These are phyloP conservation scores for Phanerodontia chrysosporium DNA, from an alignment of 768 basidiomycete species.

Conservation along the genomic window DNA sequence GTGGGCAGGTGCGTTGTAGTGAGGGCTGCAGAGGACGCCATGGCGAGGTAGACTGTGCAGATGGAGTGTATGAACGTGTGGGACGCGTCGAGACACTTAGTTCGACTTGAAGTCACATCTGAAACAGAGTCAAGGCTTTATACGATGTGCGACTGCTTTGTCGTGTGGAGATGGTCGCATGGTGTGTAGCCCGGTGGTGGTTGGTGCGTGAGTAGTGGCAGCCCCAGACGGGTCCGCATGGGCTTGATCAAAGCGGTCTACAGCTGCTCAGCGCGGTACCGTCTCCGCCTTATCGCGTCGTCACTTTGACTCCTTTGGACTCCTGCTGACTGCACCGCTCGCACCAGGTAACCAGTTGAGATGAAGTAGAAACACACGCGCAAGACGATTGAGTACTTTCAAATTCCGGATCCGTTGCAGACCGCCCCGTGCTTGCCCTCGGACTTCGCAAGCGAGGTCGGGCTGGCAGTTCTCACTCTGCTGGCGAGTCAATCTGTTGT, in stretches of 20 bases:
- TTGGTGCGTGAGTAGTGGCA: not conserved
- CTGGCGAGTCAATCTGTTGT: too few relatives aligned
- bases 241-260: not conserved
- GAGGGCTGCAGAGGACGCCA: slow-evolving; percentile 29
- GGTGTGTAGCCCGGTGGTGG: not conserved
- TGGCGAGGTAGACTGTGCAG: not conserved
- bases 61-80: not conserved
- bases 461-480: too few relatives aligned
- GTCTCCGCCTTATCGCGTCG: not conserved
- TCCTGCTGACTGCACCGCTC: not conserved
- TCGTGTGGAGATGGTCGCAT: not conserved
- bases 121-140: not conserved
- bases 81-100: not conserved
- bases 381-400: too few relatives aligned
- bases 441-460: too few relatives aligned
- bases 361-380: too few relatives aligned
- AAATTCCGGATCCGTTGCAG: too few relatives aligned
- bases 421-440: too few relatives aligned
- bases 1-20: slow-evolving; percentile 27
- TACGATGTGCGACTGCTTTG: not conserved
- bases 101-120: not conserved
- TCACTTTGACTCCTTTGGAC: not conserved
- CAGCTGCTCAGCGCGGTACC: not conserved
- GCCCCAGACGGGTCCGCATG: not conserved
- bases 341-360: too few relatives aligned